Conservation (phyloP, 208 protist genomes). For the Acanthamoeba royreba region DNA sequence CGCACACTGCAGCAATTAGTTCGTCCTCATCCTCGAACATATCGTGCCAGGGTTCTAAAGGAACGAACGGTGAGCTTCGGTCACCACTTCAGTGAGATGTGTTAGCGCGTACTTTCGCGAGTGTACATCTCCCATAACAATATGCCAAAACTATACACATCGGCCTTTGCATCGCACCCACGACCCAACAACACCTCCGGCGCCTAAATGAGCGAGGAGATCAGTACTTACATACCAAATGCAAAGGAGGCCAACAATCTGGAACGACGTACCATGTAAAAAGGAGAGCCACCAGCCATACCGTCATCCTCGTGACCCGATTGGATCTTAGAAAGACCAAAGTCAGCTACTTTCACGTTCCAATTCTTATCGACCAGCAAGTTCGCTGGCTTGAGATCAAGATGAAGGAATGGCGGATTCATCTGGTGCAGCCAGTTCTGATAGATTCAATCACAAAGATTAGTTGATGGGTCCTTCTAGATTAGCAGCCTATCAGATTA, state of each 20-base stretch:
- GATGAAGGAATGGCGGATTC: conserved; percentile 15
- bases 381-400: conserved; percentile 27
- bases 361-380: conserved; percentile 21
- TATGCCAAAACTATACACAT: conserved; percentile 25
- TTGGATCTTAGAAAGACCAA: conserved; percentile 27
- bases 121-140: conserved; percentile 13
- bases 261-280: not conserved
- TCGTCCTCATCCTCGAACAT: conserved; percentile 33
- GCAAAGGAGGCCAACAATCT: not conserved
- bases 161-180: not conserved
- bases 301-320: not conserved
- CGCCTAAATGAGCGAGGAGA: not conserved
- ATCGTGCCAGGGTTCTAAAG: not conserved
- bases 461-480: no score
- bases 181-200: conserved; percentile 1
- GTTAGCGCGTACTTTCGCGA: not conserved
- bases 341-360: conserved; percentile 28
- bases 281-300: not conserved
- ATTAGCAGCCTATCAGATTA: no score
- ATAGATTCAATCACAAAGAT: no score
- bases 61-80: not conserved
- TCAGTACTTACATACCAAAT: not conserved
- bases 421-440: conserved; percentile 31
- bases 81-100: no score
- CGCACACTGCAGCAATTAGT: not conserved